A percentile compares a stretch with the other conserved stretches of the same genome.
phyloP scores from a whole-genome alignment of 176 grass and related monocot genomes.

The Sorghum bicolor region Sorghum_bicolor_NCBIv3 NC_012878.2:47611501-47612000 shows the following conservation, averaged over 20 bases:
- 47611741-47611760: not conserved
- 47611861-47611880: constrained; percentile 68
- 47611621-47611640: too few relatives aligned
- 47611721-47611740: not conserved
- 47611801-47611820: not conserved
- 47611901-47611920: constrained; percentile 87
- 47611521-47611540: not conserved
- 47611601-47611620: not conserved
- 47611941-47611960: constrained; percentile 80
- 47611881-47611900: constrained; percentile 69
- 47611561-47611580: not conserved
- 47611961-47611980: constrained; percentile 74
- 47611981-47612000: constrained; percentile 85
- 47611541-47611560: not conserved
- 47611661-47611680: not conserved
- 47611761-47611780: not conserved
- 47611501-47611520: not conserved
- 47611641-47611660: not conserved
- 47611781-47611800: not conserved
- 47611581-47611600: not conserved
- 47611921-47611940: constrained; percentile 88
- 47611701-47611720: not conserved
- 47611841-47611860: constrained; percentile 58
- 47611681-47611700: not conserved
- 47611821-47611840: constrained; percentile 4